Evolutionary conservation across 108 stramenopile species (phyloP), one percentile per base, ranked within the genome.

Genomic region (Cylindrotheca closterium): DNA sequence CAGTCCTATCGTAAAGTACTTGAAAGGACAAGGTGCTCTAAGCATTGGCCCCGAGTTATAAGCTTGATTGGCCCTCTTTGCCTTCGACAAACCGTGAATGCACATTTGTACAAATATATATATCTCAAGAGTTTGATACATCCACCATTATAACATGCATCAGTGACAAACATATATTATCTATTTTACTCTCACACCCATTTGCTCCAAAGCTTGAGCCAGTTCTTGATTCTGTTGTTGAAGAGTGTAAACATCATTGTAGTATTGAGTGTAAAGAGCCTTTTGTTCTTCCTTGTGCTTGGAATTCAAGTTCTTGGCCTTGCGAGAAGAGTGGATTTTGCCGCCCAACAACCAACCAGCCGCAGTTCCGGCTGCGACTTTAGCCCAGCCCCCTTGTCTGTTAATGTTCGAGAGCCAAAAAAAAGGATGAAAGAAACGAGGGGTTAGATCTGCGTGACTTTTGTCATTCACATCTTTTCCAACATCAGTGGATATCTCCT

Each of bases 191-290:
- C 61, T 60, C 30, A 73, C 76, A 18, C 81, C 81, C 56, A 80
- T 80, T 78, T 77, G 68, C 57, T 79, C 75, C 28, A 84, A 32
- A 10, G 78, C 79, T 45, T 74, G 58, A 2, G 62, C 55, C 30
- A 85, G 71, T 52, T 93, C 83, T 3, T 84, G 85, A 71, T 93
- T 91, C 67, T 94, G 86, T 48, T 90, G 82, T 68, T 95, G 84
- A 51, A 92, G 68, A 53, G 82, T 81, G 74, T 92, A 92, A 18
- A 95, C 91, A 70, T 95, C 94, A 46, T 90, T 90, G 75, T 95
- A 95, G 51, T 95, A 95, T 81, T 92, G 90, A 33, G 89, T 88
- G 72, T 95, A 95, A 8, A 92, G 74, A 3, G 85, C 77, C 74
- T 95, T 95, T 67, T 92, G 90, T 63, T 95, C 94, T 69, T 90